Evolutionary conservation across 768 basidiomycete genomes (phyloP), one percentile per base, ranked within the genome.

Genomic region (Psilocybe subaeruginosa): DNA sequence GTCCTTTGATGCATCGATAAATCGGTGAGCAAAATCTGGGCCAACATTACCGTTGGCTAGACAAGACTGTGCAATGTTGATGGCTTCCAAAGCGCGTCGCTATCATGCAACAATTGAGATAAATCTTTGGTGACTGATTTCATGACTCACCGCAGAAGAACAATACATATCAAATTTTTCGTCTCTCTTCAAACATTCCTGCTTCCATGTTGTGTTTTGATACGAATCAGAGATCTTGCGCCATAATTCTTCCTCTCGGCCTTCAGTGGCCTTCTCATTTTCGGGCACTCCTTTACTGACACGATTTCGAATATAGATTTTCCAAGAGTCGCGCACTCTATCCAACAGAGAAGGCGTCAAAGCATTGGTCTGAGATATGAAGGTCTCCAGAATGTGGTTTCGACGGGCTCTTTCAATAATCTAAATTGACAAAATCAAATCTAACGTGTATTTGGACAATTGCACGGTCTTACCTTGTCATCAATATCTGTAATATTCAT

Each of bases 401-500:
- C 89, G 93, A 27, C 97, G 87, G 8, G 97, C 93, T 43, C 96
- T 88, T 43, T 91, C 73, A 67, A 99, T 99, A 72, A 99, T 99
- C 97, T 99, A 67, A 11, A 54, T 16, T 43, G 19, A 33, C 17
- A 54, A 51, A 52, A 47, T 58, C 7, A 59, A 29, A 56, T 35
- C 11, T 31, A 11, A 9, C 35, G 56, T 8, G 30, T 37, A 39
- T 56, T 8, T 35, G 23, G n/a, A 61, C 72, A 59, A 70, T 72
- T 46, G 19, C 30, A 60, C 60, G 29, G 7, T 61, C 78, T 56
- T 61, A 92, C 97, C 87, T 99, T 99, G 83, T 99, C 97, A 70
- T 99, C 97, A 63, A 99, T 97, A 75, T 99, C 97, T 4, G 97
- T 99, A 67, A 99, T 87, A 74, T 99, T 99, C 95, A 97, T 97